A percentile compares a stretch with the other conserved stretches of the same genome.
phyloP scores from a whole-genome alignment of 768 basidiomycete species.

The Termitomyces sp. region DNA sequence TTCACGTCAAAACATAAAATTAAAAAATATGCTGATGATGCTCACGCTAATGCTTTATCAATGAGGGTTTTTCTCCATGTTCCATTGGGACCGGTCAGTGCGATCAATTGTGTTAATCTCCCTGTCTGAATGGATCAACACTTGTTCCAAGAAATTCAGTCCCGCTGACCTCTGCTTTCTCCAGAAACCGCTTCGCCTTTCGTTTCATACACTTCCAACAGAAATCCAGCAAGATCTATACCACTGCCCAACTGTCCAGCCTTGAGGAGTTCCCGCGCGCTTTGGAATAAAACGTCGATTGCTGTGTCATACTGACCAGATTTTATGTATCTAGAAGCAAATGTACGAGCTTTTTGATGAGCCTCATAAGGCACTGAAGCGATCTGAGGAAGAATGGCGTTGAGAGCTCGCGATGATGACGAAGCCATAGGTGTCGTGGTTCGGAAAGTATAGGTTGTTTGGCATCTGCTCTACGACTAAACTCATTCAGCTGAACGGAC shows the following conservation, averaged over 20 bases:
- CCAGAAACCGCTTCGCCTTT: constrained; percentile 72
- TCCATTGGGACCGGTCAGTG: constrained; percentile 73
- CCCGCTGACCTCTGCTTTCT: constrained; percentile 70
- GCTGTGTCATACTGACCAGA: constrained; percentile 80
- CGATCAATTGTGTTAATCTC: constrained; percentile 87
- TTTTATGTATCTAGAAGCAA: constrained; percentile 85
- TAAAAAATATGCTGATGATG: constrained; percentile 12
- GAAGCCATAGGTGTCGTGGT: constrained; percentile 18
- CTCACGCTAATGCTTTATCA: constrained; percentile 80
- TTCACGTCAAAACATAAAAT: constrained; percentile 10
- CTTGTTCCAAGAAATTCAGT: not conserved
- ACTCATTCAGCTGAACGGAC: not conserved
- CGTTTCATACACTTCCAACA: constrained; percentile 81
- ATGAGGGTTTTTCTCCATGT: constrained; percentile 90
- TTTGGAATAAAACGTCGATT: constrained; percentile 91
- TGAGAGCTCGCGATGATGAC: constrained; percentile 64
- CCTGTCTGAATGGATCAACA: constrained; percentile 43
- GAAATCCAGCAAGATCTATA: constrained; percentile 74
- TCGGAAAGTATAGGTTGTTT: constrained; percentile 9
- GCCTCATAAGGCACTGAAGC: constrained; percentile 82
- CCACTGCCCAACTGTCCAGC: constrained; percentile 87
- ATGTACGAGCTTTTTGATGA: constrained; percentile 95
- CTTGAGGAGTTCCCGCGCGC: constrained; percentile 85
- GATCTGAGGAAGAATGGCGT: constrained; percentile 74
- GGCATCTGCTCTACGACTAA: constrained; percentile 6